Base-by-base conservation (phyloP, 202 grass and related monocot genomes). In the Elaeis oleifera region DNA sequence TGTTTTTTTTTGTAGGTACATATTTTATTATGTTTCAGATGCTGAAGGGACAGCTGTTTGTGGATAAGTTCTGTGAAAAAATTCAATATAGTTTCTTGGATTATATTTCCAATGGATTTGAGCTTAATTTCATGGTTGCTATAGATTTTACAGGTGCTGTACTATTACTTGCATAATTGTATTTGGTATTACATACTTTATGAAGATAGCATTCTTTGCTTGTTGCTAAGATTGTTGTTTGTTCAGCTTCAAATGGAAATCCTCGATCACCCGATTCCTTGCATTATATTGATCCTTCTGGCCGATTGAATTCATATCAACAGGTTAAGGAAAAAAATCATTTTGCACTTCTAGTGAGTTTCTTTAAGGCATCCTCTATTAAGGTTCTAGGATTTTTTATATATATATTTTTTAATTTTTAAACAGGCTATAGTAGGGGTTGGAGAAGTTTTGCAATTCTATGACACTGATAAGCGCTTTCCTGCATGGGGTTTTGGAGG, bases 71-170 rank as follows among this genome's bases (percentile, higher is more conserved):
- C 7, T 56, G 79, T 49, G 88, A 92, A 62, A 99, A 86, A 78
- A 76, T 71, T 11, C 88, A 82, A 69, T 78, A 92, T 86, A 99
- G 82, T 84, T 99, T 99, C 78, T 80, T 99, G 80, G 94, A 99
- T 70, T 99, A 99, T 49, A 89, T 99, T 68, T 99, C 88, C 54
- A 85, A 70, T 21, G 85, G 94, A 44, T 99, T 99, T 79, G 94
- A 99, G 64, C 72, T 99, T 28, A 99, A 99, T 76, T 99, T 99
- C 65, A 94, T 99, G 94, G 85, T 87, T 56, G 94, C 94, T 68
- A 58, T 99, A 17, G 94, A 99, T 78, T 99, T 94, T 73, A 99
- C 94, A 65, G 94, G 94, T 99, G 53, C 81, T 72, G 50, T 65
- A 56, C 15, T 17, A 51, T 6, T 51, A 48, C 8, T 44, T 13